phyloP scores from a whole-genome alignment of 768 basidiomycete species.

The Termitomyces sp. region DNA sequence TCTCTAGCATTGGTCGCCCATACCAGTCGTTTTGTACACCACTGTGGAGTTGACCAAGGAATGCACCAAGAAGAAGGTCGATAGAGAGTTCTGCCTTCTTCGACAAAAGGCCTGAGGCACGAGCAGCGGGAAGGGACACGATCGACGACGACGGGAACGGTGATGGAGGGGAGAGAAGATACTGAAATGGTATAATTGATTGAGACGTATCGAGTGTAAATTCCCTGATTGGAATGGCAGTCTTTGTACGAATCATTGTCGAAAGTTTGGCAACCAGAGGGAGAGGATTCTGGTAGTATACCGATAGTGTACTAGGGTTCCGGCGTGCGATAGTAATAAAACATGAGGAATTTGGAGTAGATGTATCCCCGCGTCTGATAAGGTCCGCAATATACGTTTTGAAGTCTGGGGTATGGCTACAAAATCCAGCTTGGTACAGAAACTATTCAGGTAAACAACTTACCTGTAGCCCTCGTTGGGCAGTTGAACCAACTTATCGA shows the following conservation, averaged over 20 bases:
- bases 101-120: slow-evolving; percentile 27
- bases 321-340: slow-evolving; percentile 26
- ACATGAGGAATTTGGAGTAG: slow-evolving; percentile 13
- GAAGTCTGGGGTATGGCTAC: slow-evolving; percentile 13
- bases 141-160: slow-evolving; percentile 29
- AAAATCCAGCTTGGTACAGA: neutral
- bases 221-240: slow-evolving; percentile 45
- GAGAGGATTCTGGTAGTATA: slow-evolving; percentile 32
- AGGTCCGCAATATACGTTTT: slow-evolving; percentile 17
- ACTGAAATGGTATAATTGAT: slow-evolving; percentile 39
- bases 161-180: slow-evolving; percentile 44
- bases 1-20: slow-evolving; percentile 37
- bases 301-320: neutral
- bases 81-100: slow-evolving; percentile 36
- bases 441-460: neutral
- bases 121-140: slow-evolving; percentile 33
- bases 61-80: slow-evolving; percentile 56
- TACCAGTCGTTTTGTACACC: slow-evolving; percentile 75
- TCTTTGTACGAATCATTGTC: slow-evolving; percentile 33
- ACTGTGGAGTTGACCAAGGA: slow-evolving; percentile 58
- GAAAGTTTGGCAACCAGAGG: slow-evolving; percentile 34
- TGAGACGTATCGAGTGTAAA: slow-evolving; percentile 46
- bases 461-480: slow-evolving; percentile 16
- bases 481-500: slow-evolving; percentile 9
- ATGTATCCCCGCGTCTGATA: slow-evolving; percentile 3